Evolutionary conservation across 192 early-diverging fungal species (phyloP), one percentile per base, ranked within the genome.

Genomic region (Coemansia sp.): DNA sequence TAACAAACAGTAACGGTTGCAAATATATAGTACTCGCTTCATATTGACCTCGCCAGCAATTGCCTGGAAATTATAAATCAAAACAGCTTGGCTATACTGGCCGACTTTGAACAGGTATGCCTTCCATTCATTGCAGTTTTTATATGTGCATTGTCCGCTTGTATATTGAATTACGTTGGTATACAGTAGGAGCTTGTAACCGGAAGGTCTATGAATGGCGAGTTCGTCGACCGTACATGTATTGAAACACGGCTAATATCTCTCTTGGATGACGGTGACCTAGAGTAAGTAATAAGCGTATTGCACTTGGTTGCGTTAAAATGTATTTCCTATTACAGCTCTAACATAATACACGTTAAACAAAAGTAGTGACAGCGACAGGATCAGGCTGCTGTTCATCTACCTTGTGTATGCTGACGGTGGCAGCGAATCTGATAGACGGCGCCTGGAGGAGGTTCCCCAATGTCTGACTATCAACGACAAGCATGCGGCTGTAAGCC

Each of bases 91-190:
- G 19, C 48, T 12, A 45, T 49, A 5, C 22, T 85, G 19, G 46
- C 66, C 0, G 64, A 79, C 12, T 60, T 85, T 58, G 83, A 85
- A 48, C 80, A 77, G 66, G 80, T 64, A 78, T 45, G 60, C 23
- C n/a, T 10, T 10, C 11, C n/a, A 38, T 16, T 16, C 12, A 16
- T 38, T 38, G 35, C 35, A 38, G 25, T 29, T 16, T 24, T 16
- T 8, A 7, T 27, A 50, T 50, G 12, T 50, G 14, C 25, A 16
- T 38, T 38, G 35, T 38, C n/a, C 0, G 12, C n/a, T 28, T 28
- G 25, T 28, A 11, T 52, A 21, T 28, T 52, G 30, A 52, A 9
- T 7, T 19, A n/a, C 5, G 29, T 7, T 32, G n/a, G n/a, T 30
- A n/a, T 14, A 9, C 7, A 32, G 22, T 70, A 77, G 73, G 67